Evolutionary conservation across 163 green algal species (phyloP).

Genomic region (Coccomyxa subellipsoidea): DNA sequence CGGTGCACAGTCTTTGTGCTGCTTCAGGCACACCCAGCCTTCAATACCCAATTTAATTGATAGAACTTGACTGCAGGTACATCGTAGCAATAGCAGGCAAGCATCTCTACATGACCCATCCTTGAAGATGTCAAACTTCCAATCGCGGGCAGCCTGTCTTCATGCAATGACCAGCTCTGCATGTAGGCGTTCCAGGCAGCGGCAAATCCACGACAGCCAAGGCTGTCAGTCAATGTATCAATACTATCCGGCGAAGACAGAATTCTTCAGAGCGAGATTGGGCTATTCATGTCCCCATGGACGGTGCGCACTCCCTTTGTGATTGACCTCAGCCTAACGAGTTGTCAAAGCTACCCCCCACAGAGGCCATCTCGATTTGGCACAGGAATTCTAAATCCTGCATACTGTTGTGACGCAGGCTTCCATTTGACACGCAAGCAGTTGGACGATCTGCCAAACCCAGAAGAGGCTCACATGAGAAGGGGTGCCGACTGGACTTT

Average conservation of each 20-base stretch:
- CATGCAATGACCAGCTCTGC: neutral
- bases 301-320: too few species aligned
- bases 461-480: conserved; percentile 56
- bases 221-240: conserved; percentile 36
- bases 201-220: conserved; percentile 68
- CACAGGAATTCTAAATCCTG: too few species aligned
- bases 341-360: too few species aligned
- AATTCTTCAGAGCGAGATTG: neutral
- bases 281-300: conserved; percentile 60
- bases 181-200: conserved; percentile 52
- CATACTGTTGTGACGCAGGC: conserved; percentile 41
- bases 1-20: neutral
- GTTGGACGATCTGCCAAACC: conserved; percentile 71
- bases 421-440: conserved; percentile 68
- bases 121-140: too few species aligned
- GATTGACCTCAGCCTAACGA: too few species aligned
- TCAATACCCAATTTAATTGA: too few species aligned
- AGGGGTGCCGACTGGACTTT: conserved; percentile 83
- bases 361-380: too few species aligned
- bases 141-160: too few species aligned
- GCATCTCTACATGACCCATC: neutral
- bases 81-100: neutral
- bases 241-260: conserved; percentile 8
- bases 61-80: neutral
- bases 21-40: neutral